A percentile compares a stretch with the other conserved stretches of the same genome.
phyloP scores from a whole-genome alignment of 1,284 basidiomycete genomes.

The Naganishia cerealis region DNA sequence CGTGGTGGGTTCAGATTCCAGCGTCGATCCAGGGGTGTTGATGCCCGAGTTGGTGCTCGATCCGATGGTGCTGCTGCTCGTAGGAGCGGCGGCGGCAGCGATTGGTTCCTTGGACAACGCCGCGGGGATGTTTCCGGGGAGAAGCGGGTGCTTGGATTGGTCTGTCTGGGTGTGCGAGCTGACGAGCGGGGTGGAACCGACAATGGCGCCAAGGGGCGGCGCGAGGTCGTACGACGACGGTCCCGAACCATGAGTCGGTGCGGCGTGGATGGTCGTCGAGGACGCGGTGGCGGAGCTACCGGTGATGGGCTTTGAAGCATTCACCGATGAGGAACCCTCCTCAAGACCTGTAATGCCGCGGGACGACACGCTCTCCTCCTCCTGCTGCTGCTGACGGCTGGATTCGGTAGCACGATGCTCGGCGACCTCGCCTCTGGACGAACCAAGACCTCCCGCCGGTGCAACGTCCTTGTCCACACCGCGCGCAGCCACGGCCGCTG shows the following conservation, averaged over 20 bases:
- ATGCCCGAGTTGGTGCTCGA: constrained; percentile 2
- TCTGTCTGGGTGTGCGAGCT: constrained; percentile 17
- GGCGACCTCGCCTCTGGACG: no score
- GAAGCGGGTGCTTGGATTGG: constrained; percentile 3
- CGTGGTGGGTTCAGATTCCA: constrained; percentile 7
- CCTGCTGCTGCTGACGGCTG: no score
- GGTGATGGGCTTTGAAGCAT: not conserved
- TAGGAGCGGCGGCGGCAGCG: constrained; percentile 15
- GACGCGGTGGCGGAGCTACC: not conserved
- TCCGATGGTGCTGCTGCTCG: not conserved
- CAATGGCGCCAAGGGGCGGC: constrained; percentile 28
- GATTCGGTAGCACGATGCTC: no score
- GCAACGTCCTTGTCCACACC: not conserved
- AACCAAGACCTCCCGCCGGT: no score
- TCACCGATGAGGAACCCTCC: constrained; percentile 1
- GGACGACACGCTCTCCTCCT: not conserved
- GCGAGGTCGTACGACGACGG: constrained; percentile 26
- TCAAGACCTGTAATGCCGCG: not conserved
- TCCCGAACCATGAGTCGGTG: constrained; percentile 6
- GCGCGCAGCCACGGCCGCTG: not conserved
- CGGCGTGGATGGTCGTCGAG: constrained; percentile 1
- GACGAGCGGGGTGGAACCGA: constrained; percentile 16
- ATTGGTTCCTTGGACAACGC: constrained; percentile 20
- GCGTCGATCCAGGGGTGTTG: constrained; percentile 6
- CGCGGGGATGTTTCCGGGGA: constrained; percentile 19